Evolutionary conservation across 768 basidiomycete species (phyloP), one percentile per base, ranked within the genome.

Genomic region (Peribolospora kevripleyi): DNA sequence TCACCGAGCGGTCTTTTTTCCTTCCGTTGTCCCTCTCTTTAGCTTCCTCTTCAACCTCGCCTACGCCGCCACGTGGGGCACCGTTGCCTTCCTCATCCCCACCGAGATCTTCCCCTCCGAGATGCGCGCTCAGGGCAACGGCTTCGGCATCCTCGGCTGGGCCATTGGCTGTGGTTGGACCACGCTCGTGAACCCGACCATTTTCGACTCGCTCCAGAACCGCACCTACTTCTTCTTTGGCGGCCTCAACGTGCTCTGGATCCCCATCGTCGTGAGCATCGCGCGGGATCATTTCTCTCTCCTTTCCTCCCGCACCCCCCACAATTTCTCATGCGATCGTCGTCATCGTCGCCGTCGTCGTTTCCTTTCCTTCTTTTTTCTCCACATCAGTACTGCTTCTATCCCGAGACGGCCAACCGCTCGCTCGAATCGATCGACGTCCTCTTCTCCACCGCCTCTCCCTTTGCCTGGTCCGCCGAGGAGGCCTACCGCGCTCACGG

Each of bases 11-110:
- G 25, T 25, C 25, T 25, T 25, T 25, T 52, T 52, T 14, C 51
- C 51, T 42, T 52, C 77, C 47, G 25, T 25, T 25, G 25, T 25
- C 25, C 77, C 78, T 37, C 74, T 76, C 53, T 61, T 65, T 53
- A 63, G 69, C 57, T 67, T 64, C 59, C 54, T 65, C 48, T 63
- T 69, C 50, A 59, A 66, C 42, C 64, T 70, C 38, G 61, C 62
- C 55, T 64, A 66, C 42, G 60, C 63, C 43, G 57, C 58, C 11
- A 59, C 60, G 1, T 61, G 60, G 60, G 58, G 58, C 43, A 57
- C 58, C 7, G 50, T 62, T 41, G 59, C 59, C 7, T 60, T 62
- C 53, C 53, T 62, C 42, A 57, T 58, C 36, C 58, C 60, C 4
- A 57, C 61, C 36, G 61, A 61, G 51, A 58, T 61, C 52, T 61